Evolutionary conservation across 2,329 filamentous ascomycete genomes (phyloP), one percentile per base, ranked within the genome.

Genomic region (Epicoccum sorghinum): DNA sequence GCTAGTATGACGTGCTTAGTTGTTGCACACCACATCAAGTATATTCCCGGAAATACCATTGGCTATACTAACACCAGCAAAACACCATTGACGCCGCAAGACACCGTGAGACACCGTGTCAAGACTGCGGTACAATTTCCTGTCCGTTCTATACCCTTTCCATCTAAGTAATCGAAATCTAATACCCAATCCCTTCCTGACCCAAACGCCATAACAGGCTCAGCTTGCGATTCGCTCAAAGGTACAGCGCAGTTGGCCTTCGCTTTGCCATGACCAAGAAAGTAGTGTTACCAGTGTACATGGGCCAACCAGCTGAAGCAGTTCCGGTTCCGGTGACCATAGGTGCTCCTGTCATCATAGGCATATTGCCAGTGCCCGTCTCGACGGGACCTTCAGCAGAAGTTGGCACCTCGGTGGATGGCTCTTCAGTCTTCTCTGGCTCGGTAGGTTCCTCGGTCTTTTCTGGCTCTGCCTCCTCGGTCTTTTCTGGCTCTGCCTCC

Each of bases 251-350:
- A 18, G 58, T 61, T 9, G 58, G 58, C 29, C 45, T 48, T 29
- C 58, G 53, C 36, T 52, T 47, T 7, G 52, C 52, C 55, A 61
- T 58, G 23, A 30, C 55, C 29, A 61, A 33, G 33, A 61, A 58
- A 10, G 58, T 61, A 14, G 55, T 49, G 47, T 61, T 61, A 12
- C 55, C 58, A 18, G 58, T 54, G 10, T 40, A 35, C 37, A 48
- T 54, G 3, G 52, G 48, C 37, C 43, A 58, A 13, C 55, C 58
- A 23, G 25, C 45, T n/a, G 52, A 58, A 36, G 38, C 52, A 25
- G 52, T 58, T 23, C 55, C 58, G 4, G 52, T 57, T 12, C 52
- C 52, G 8, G 38, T 46, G 14, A 56, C 18, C 1, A 56, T 42
- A 3, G 46, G 52, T 23, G 46, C 46, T 8, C 51, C 48, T 1